Evolutionary conservation across 164 flowering plant genomes (phyloP).

Genomic region (Berberis vulgaris): DNA sequence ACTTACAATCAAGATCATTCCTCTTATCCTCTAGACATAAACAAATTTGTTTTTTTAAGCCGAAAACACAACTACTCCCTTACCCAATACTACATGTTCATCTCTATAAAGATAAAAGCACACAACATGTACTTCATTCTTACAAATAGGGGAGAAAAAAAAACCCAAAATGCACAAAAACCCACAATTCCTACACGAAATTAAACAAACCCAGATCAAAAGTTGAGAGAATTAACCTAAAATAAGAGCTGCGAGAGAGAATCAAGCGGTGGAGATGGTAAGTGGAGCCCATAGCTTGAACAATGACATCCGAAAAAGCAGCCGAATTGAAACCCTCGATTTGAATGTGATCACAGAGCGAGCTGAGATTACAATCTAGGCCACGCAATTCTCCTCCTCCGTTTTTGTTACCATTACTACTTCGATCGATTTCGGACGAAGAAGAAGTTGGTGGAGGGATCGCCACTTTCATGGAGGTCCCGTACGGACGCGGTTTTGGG

Average conservation of each 20-base stretch:
- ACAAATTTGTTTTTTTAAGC: too few species aligned
- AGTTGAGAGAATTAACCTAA: slow-evolving; percentile 40
- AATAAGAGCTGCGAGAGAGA: slow-evolving; percentile 94
- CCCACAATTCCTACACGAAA: too few species aligned
- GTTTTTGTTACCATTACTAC: background rate
- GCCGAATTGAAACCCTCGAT: slow-evolving; percentile 80
- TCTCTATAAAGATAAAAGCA: too few species aligned
- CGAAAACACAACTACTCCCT: too few species aligned
- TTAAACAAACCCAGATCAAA: background rate
- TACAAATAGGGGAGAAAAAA: too few species aligned
- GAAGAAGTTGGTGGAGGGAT: background rate
- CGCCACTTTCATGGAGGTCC: background rate
- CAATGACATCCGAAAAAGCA: slow-evolving; percentile 74
- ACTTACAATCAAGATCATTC: too few species aligned
- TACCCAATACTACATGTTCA: too few species aligned
- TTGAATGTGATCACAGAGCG: slow-evolving; percentile 91
- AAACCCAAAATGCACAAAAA: too few species aligned
- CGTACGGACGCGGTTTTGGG: background rate
- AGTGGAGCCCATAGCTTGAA: slow-evolving; percentile 78
- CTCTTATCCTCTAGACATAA: too few species aligned
- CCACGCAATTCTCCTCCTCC: background rate
- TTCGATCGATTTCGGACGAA: background rate
- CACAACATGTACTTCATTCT: too few species aligned
- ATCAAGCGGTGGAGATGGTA: slow-evolving; percentile 91
- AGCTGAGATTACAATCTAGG: slow-evolving; percentile 53